Evolutionary conservation across 2,329 filamentous ascomycete species (phyloP).

Genomic region (Thielaviopsis populi): DNA sequence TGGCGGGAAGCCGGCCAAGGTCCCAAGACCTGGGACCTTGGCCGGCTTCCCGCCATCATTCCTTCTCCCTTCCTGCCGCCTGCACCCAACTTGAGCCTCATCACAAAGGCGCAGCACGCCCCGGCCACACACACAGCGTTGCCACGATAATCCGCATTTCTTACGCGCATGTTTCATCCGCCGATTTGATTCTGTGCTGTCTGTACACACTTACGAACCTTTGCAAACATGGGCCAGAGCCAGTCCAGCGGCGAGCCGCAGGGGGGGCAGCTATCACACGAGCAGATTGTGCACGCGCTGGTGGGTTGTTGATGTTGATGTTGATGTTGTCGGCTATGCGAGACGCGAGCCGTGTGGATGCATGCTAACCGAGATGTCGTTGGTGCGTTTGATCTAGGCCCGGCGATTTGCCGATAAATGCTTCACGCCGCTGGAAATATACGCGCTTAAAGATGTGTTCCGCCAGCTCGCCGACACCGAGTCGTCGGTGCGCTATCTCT

Average conservation of each 20-base stretch:
- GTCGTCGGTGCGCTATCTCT: conserved; percentile 48
- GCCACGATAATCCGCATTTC: no score
- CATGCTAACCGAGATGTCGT: neutral
- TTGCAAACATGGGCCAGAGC: conserved; percentile 6
- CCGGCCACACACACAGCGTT: neutral
- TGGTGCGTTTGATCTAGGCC: conserved; percentile 29
- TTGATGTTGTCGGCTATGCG: neutral
- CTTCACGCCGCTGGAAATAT: conserved; percentile 56
- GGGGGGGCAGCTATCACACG: neutral
- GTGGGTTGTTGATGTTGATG: no score
- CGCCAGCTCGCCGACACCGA: conserved; percentile 51
- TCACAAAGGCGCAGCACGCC: neutral
- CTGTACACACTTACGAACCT: neutral
- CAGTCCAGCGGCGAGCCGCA: neutral
- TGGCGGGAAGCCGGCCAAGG: no score
- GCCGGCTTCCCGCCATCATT: neutral
- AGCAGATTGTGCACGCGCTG: conserved; percentile 5
- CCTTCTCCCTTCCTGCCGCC: neutral
- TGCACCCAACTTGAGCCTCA: neutral
- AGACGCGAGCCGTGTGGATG: neutral
- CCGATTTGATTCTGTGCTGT: neutral
- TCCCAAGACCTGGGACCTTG: neutral
- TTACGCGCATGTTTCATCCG: neutral
- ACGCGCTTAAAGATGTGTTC: conserved; percentile 61
- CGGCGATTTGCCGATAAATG: conserved; percentile 52